A percentile compares a stretch with the other conserved stretches of the same genome.
phyloP scores from a whole-genome alignment of 106 monocot species.

The Dioscorea alata region DNA sequence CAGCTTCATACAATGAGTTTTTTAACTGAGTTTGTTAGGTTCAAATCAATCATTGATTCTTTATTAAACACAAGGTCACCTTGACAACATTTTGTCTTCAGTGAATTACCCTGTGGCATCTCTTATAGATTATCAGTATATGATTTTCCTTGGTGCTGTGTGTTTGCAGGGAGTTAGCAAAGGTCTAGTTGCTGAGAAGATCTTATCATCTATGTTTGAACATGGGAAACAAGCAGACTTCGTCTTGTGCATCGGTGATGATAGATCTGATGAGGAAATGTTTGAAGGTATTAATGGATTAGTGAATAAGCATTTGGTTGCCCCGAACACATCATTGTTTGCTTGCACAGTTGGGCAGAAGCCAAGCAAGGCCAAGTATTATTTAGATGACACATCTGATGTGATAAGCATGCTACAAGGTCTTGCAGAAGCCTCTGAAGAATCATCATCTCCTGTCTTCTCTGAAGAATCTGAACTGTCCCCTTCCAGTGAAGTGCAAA shows the following conservation, averaged over 20 bases:
- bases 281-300: constrained; percentile 32
- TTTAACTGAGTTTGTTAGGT: too few species aligned
- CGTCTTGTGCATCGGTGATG: constrained; percentile 51
- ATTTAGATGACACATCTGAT: constrained; percentile 35
- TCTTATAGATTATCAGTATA: too few species aligned
- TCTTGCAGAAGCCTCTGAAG: constrained; percentile 24
- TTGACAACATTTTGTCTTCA: too few species aligned
- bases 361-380: constrained; percentile 47
- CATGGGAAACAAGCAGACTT: constrained; percentile 28
- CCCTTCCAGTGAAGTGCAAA: background rate
- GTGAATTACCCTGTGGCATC: too few species aligned
- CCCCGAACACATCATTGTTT: constrained; percentile 24
- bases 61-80: too few species aligned
- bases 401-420: constrained; percentile 39
- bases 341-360: constrained; percentile 56
- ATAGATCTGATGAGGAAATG: constrained; percentile 56
- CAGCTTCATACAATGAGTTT: too few species aligned
- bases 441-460: constrained; percentile 5
- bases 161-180: constrained; percentile 35
- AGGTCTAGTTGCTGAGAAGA: constrained; percentile 36
- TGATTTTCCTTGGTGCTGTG: too few species aligned
- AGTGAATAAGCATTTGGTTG: constrained; percentile 17
- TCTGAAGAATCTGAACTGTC: background rate
- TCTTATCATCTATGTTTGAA: constrained; percentile 30
- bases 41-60: too few species aligned